These are phyloP conservation scores for Ceratobasidium sp. DNA, from an alignment of 1,284 basidiomycete species.

Conservation along the genomic window DNA sequence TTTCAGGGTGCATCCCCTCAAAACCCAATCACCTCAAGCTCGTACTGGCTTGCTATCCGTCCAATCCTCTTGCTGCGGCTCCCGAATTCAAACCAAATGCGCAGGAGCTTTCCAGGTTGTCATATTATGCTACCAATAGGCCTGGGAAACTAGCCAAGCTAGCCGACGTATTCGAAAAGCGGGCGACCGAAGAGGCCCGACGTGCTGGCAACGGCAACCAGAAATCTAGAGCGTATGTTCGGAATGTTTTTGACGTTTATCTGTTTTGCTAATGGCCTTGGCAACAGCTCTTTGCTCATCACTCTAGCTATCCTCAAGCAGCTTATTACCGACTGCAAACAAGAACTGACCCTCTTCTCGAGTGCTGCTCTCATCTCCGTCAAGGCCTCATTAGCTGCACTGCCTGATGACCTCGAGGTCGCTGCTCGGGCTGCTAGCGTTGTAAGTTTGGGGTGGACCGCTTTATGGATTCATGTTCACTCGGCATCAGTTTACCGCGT, in stretches of 20 bases:
- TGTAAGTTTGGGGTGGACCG: constrained; percentile 62
- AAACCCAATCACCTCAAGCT: constrained; percentile 88
- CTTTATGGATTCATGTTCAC: constrained; percentile 2
- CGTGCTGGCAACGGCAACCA: constrained; percentile 77
- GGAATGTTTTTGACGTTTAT: not conserved
- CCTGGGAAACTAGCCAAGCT: constrained; percentile 91
- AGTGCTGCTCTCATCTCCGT: constrained; percentile 81
- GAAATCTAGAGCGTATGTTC: constrained; percentile 65
- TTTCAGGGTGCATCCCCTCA: constrained; percentile 53
- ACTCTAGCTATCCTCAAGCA: constrained; percentile 87
- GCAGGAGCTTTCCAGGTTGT: constrained; percentile 90
- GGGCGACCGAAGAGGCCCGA: constrained; percentile 72
- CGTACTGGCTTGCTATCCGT: constrained; percentile 91
- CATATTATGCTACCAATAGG: constrained; percentile 92
- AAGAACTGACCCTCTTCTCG: constrained; percentile 86
- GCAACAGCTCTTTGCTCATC: constrained; percentile 80
- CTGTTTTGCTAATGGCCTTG: not conserved
- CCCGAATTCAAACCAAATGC: constrained; percentile 87
- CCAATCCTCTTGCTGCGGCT: constrained; percentile 77
- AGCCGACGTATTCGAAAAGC: constrained; percentile 83
- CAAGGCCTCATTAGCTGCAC: constrained; percentile 68
- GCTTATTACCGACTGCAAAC: constrained; percentile 88
- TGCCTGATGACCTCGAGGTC: constrained; percentile 85
- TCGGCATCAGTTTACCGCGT: constrained; percentile 78
- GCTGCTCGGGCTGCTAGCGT: constrained; percentile 83